Evolutionary conservation across 108 stramenopile species (phyloP), one percentile per base, ranked within the genome.

Genomic region (Asterionellopsis glacialis): DNA sequence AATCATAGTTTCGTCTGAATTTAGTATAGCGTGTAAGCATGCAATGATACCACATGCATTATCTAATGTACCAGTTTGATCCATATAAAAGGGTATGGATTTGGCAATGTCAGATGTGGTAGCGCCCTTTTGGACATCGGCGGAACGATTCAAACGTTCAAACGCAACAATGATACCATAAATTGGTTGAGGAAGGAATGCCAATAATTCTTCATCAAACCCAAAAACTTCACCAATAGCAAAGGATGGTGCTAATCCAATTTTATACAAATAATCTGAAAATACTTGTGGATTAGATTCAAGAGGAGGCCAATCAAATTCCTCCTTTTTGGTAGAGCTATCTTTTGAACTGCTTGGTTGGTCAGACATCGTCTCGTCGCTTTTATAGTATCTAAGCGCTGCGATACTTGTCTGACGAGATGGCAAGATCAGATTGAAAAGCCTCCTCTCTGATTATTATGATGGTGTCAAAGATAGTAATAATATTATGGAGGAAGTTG

Each of bases 11-110:
- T 49, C 54, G 12, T 60, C 51, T 25, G 57, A 68, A 48, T 82
- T 82, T 59, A 75, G 75, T 33, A 82, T 67, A 43, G 81, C 68
- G 51, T 82, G 81, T 19, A 82, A 55, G 48, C 81, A 82, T 9
- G 81, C 81, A 57, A 82, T 75, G 24, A 82, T 77, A 4, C 81
- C 81, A 51, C 81, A 82, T 10, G 81, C 81, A 57, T 82, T 82
- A 41, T 82, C 81, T 25, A 82, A 53, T 22, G 56, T 68, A 1
- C 49, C 55, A 18, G 62, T 67, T 59, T 82, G 81, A 45, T 82
- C 72, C 81, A 82, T 82, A 54, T 82, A 82, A 41, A 49, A 82
- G 0, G 42, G 52, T 1, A 53, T 21, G 14, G 14, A 15, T 1
- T 15, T 53, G 1, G 21, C 24, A 3, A 15, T 15, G 24, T 53